These are phyloP conservation scores for Suhomyces maxii DNA, from an alignment of 1,139 yeast species.

Conservation along the genomic window DNA sequence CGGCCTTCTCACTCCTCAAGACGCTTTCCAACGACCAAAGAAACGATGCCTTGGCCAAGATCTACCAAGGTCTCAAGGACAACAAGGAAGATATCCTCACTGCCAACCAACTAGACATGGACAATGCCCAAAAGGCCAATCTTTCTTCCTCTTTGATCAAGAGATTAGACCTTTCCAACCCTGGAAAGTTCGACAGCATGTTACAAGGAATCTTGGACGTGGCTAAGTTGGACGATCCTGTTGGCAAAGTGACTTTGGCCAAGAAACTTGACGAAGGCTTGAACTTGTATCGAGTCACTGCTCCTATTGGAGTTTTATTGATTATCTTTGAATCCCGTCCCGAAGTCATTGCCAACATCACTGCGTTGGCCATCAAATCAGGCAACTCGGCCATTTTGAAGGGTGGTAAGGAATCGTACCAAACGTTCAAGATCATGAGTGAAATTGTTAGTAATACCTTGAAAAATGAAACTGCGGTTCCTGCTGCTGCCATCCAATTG, in stretches of 20 bases:
- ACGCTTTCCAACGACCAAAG: constrained; percentile 74
- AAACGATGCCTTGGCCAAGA: constrained; percentile 66
- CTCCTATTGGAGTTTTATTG: constrained; percentile 92
- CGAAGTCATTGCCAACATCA: constrained; percentile 96
- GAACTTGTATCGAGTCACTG: constrained; percentile 75
- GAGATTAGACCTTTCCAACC: constrained; percentile 75
- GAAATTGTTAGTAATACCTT: constrained; percentile 65
- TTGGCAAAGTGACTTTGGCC: constrained; percentile 81
- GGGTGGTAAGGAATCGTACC: constrained; percentile 91
- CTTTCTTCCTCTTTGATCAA: constrained; percentile 72
- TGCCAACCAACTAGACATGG: constrained; percentile 77
- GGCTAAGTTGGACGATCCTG: constrained; percentile 83
- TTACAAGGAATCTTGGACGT: constrained; percentile 93
- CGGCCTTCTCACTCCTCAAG: constrained; percentile 77
- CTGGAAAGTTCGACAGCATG: constrained; percentile 91
- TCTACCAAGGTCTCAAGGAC: constrained; percentile 64
- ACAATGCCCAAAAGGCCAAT: constrained; percentile 58
- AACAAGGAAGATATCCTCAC: constrained; percentile 61
- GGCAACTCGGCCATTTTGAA: constrained; percentile 95
- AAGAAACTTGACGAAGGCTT: constrained; percentile 85
- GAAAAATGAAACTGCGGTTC: constrained; percentile 60
- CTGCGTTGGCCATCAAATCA: constrained; percentile 92
- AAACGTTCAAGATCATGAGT: constrained; percentile 85
- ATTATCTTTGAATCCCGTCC: constrained; percentile 97
- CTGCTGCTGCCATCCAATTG: constrained; percentile 77